Conservation (phyloP, 441 rosid genomes). For the Pelargonium australe region DNA sequence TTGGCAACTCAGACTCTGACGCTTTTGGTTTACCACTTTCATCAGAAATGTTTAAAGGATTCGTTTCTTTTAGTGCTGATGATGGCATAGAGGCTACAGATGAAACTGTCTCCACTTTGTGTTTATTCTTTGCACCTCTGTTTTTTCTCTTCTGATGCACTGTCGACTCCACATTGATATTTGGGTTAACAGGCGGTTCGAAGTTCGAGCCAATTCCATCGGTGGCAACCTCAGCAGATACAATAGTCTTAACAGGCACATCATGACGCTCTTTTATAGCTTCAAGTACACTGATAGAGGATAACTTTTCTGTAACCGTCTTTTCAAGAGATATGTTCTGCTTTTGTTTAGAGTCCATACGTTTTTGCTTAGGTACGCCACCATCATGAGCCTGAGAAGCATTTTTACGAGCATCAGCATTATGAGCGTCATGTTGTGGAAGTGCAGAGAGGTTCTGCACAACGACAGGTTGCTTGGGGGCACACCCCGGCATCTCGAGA, state of each 20-base stretch:
- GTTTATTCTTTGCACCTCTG: slow-evolving; percentile 59
- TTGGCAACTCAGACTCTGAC: slow-evolving; percentile 35
- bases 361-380: slow-evolving; percentile 47
- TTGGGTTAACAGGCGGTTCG: slow-evolving; percentile 38
- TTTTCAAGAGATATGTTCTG: slow-evolving; percentile 37
- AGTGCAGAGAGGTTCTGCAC: slow-evolving; percentile 24
- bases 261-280: slow-evolving; percentile 26
- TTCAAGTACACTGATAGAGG: slow-evolving; percentile 27
- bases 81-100: slow-evolving; percentile 27
- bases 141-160: slow-evolving; percentile 45
- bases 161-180: slow-evolving; percentile 36
- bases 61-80: slow-evolving; percentile 32
- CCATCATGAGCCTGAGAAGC: slow-evolving; percentile 31
- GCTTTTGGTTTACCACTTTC: slow-evolving; percentile 34
- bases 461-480: slow-evolving; percentile 18
- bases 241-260: slow-evolving; percentile 26
- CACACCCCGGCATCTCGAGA: slow-evolving; percentile 29
- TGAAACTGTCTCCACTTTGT: slow-evolving; percentile 51
- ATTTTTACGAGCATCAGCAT: slow-evolving; percentile 28
- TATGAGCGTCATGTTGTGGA: slow-evolving; percentile 28
- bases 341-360: slow-evolving; percentile 47
- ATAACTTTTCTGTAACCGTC: slow-evolving; percentile 34
- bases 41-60: slow-evolving; percentile 23
- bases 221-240: slow-evolving; percentile 28
- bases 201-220: slow-evolving; percentile 30